Percentiles rank a stretch among this genome's conserved stretches.
phyloP scores from a whole-genome alignment of 441 rosid genomes.

The Adansonia madagascariensis region DNA sequence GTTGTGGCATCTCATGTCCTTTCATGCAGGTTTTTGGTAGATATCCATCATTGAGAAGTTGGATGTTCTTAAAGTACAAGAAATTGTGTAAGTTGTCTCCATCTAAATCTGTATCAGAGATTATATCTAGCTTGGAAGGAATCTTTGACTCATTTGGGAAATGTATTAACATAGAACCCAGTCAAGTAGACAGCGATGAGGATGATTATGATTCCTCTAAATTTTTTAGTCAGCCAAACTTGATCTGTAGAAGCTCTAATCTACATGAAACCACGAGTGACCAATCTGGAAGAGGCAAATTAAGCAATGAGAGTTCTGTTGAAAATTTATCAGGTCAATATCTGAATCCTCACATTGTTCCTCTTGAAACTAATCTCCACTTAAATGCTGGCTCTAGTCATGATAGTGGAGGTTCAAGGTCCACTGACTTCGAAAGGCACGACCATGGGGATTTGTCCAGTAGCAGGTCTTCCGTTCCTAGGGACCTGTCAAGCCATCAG shows the following conservation, averaged over 20 bases:
- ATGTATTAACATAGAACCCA: conserved; percentile 53
- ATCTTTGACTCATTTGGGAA: conserved; percentile 53
- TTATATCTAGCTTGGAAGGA: conserved; percentile 54
- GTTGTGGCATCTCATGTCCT: conserved; percentile 30
- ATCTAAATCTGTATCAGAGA: conserved; percentile 49
- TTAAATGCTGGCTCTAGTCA: conserved; percentile 58
- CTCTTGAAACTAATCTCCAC: conserved; percentile 46
- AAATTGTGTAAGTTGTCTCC: conserved; percentile 54
- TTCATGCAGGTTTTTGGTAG: conserved; percentile 67
- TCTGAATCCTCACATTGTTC: conserved; percentile 43
- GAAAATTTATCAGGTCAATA: conserved; percentile 43
- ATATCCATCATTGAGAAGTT: conserved; percentile 61
- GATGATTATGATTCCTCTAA: conserved; percentile 53
- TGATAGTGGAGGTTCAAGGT: conserved; percentile 64
- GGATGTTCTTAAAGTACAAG: conserved; percentile 71
- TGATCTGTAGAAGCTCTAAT: conserved; percentile 40
- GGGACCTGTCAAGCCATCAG: conserved; percentile 60
- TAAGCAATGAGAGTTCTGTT: conserved; percentile 32
- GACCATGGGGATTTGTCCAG: conserved; percentile 69
- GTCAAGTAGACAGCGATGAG: conserved; percentile 58
- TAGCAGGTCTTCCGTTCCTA: conserved; percentile 66
- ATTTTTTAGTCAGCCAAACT: conserved; percentile 35
- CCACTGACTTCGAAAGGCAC: conserved; percentile 63
- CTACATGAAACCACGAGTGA: conserved; percentile 40
- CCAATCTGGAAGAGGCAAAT: conserved; percentile 41